A percentile compares a stretch with the other conserved stretches of the same genome.
These are phyloP conservation scores for Hevea brasiliensis DNA, from an alignment of 345 rosid species.

Conservation along the genomic window DNA sequence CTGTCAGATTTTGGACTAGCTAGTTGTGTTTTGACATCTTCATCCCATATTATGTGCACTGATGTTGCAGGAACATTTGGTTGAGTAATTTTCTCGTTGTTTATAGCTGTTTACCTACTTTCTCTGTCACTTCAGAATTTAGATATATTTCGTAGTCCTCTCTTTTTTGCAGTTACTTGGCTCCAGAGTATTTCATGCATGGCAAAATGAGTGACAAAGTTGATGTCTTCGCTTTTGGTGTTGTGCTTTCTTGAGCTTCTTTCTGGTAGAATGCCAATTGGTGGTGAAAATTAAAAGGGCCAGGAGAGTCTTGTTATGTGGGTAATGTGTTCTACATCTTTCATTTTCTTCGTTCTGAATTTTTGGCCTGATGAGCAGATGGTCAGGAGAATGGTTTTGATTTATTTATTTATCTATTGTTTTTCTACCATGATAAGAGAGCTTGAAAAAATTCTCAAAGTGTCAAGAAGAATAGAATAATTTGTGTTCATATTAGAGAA, in stretches of 20 bases:
- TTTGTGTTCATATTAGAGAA: not conserved
- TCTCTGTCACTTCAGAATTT: conserved; percentile 5
- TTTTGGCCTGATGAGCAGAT: not conserved
- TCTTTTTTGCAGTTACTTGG: conserved; percentile 71
- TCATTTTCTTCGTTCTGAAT: not conserved
- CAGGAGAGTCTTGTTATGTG: conserved; percentile 92
- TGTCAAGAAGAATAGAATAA: not conserved
- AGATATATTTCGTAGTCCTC: conserved; percentile 12
- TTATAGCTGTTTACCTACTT: conserved; percentile 6
- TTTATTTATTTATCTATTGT: no score
- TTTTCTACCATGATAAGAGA: not conserved
- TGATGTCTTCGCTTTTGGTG: conserved; percentile 95
- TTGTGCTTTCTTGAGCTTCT: conserved; percentile 92
- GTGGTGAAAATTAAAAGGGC: conserved; percentile 55
- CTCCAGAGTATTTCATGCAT: conserved; percentile 95
- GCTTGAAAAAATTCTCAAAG: not conserved
- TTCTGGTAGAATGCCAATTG: conserved; percentile 83
- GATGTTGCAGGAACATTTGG: conserved; percentile 96
- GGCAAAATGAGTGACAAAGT: conserved; percentile 91
- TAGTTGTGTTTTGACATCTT: conserved; percentile 47
- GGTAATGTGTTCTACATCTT: conserved; percentile 51
- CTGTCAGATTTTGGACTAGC: conserved; percentile 98
- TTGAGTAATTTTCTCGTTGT: conserved; percentile 41
- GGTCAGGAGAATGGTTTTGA: not conserved
- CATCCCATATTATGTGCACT: no score